phyloP scores from a whole-genome alignment of 139 green algal genomes.

The Volvox africanus region DNA sequence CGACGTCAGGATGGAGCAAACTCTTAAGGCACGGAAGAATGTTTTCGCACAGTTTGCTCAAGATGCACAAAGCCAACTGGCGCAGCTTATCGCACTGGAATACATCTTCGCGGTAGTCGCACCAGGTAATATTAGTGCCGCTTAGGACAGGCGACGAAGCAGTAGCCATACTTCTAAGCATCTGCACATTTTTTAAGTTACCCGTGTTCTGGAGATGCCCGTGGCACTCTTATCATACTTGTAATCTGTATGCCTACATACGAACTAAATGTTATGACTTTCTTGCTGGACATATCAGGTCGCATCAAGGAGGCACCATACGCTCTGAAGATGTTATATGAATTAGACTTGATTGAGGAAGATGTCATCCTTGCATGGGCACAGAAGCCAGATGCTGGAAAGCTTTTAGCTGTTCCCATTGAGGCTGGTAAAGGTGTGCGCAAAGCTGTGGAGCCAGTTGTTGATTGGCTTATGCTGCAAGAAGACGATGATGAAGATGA shows the following conservation, averaged over 20 bases:
- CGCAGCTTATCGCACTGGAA: slow-evolving; percentile 88
- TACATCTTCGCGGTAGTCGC: slow-evolving; percentile 58
- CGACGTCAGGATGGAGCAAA: slow-evolving; percentile 51
- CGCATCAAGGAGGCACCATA: slow-evolving; percentile 77
- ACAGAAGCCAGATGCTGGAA: slow-evolving; percentile 69
- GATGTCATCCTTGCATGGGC: slow-evolving; percentile 87
- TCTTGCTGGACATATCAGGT: slow-evolving; percentile 7
- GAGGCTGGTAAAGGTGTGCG: slow-evolving; percentile 71
- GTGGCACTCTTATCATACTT: too few species aligned
- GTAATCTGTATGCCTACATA: too few species aligned
- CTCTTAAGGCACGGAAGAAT: slow-evolving; percentile 54
- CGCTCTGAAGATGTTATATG: slow-evolving; percentile 93
- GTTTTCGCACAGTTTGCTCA: slow-evolving; percentile 57
- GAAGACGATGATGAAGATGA: slow-evolving; percentile 72
- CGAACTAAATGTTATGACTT: too few species aligned
- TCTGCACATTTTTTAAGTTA: too few species aligned
- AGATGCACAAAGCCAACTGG: slow-evolving; percentile 76
- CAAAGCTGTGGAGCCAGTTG: slow-evolving; percentile 75
- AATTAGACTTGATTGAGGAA: slow-evolving; percentile 91
- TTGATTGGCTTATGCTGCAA: slow-evolving; percentile 88
- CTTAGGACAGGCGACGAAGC: too few species aligned
- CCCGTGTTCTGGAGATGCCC: too few species aligned
- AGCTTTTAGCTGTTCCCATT: slow-evolving; percentile 72
- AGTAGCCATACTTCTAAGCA: too few species aligned
- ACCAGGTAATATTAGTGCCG: slow-evolving; percentile 28